phyloP scores from a whole-genome alignment of 2,329 filamentous ascomycete genomes.

The Nothophoma quercina region DNA sequence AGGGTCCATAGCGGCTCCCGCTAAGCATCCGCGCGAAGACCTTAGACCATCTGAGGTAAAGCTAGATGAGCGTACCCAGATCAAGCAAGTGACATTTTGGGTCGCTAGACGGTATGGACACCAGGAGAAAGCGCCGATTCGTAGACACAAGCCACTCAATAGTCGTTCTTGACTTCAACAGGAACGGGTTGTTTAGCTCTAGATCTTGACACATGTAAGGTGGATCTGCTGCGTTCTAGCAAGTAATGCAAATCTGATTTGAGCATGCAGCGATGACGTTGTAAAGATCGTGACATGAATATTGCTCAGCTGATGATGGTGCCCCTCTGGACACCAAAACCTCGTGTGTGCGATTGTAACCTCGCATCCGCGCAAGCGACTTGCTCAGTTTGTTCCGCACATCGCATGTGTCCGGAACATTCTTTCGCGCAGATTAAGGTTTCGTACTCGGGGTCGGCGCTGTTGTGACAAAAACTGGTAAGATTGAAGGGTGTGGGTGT shows the following conservation, averaged over 20 bases:
- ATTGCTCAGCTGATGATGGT: neutral
- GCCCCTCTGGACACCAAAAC: neutral
- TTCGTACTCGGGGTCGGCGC: neutral
- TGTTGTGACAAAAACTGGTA: neutral
- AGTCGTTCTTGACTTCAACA: neutral
- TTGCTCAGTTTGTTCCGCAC: neutral
- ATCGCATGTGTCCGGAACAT: neutral
- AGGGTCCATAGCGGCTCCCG: constrained; percentile 11
- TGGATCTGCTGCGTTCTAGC: neutral
- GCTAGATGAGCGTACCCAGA: neutral
- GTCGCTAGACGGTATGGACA: neutral
- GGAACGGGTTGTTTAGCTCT: neutral
- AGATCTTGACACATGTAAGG: constrained; percentile 11
- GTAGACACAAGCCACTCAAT: constrained; percentile 6
- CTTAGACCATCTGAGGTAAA: neutral
- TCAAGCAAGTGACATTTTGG: constrained; percentile 4
- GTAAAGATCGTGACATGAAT: neutral
- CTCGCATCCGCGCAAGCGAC: neutral
- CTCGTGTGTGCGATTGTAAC: neutral
- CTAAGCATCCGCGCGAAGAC: constrained; percentile 3
- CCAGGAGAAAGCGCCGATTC: constrained; percentile 9
- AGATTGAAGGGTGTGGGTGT: constrained; percentile 4
- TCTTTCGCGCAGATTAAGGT: constrained; percentile 1
- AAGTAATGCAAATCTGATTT: neutral
- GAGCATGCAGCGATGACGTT: neutral